Conservation (phyloP, 805 yeast species). For the Alloascoidea africana region DNA sequence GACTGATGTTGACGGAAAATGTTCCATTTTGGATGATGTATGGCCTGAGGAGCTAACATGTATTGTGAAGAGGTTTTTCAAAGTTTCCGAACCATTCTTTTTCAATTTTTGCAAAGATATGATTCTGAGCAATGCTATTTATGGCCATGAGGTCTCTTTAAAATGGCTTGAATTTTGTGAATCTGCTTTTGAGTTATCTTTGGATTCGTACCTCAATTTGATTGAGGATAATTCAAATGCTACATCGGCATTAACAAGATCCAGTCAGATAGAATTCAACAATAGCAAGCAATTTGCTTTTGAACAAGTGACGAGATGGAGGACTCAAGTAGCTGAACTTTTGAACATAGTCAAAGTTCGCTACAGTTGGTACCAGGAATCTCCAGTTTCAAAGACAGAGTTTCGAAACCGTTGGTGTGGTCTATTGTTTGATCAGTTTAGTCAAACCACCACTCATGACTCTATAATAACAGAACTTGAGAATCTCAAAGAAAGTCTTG, state of each 20-base stretch:
- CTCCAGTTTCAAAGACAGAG: conserved; percentile 3
- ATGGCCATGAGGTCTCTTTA: neutral
- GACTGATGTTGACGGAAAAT: conserved; percentile 8
- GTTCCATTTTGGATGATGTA: conserved; percentile 20
- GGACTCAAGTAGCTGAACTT: conserved; percentile 7
- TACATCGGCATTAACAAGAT: conserved; percentile 4
- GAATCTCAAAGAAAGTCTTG: conserved; percentile 6
- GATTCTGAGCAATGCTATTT: neutral
- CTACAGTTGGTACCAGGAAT: neutral
- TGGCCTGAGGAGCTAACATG: conserved; percentile 24
- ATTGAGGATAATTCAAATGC: conserved; percentile 4
- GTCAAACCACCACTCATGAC: conserved; percentile 20
- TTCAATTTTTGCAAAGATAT: conserved; percentile 5
- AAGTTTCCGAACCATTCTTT: conserved; percentile 12
- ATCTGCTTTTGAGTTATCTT: conserved; percentile 10
- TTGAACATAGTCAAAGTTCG: conserved; percentile 2
- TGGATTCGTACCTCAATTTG: conserved; percentile 8
- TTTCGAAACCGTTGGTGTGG: conserved; percentile 34
- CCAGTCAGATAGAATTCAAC: conserved; percentile 7
- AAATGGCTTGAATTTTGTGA: conserved; percentile 6
- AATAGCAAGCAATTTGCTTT: neutral
- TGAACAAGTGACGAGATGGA: conserved; percentile 9
- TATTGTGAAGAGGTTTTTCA: conserved; percentile 17
- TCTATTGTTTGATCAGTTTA: conserved; percentile 27
- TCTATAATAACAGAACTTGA: conserved; percentile 13